Base-by-base conservation (phyloP, 352 stramenopile species). In the Globisporangium paddicum region DNA sequence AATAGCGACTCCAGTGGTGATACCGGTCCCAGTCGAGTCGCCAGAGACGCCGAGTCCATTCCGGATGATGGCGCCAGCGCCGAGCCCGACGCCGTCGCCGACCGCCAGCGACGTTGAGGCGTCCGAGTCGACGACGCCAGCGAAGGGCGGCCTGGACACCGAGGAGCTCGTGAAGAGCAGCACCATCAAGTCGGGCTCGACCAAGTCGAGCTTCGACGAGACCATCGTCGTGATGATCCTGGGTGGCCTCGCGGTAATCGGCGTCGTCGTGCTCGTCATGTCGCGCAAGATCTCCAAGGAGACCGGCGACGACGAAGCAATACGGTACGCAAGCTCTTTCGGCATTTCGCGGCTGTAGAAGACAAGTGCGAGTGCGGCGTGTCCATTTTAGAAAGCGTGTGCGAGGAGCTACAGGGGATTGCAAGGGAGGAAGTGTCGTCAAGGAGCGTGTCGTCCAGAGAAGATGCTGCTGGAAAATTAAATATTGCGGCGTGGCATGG, bases 151-250 rank as follows among this genome's bases (percentile, higher is more conserved):
- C 37, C 14, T 57, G 21, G 48, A 44, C 32, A 46, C 52, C 0
- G 38, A 66, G 2, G 49, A 61, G 23, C 25, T 66, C 14, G 40
- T 58, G 2, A 61, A 58, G 19, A 46, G 59, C 11, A 53, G 38
- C 7, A 64, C 38, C n/a, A 35, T 56, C 25, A 73, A 25, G 32
- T 73, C 67, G 0, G 60, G 58, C 10, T 60, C 80, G 6, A 1
- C 23, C 6, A 21, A n/a, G 2, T 25, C 35, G 7, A 30, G 10
- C 30, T 64, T 64, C 26, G 71, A 85, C 51, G 47, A 81, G 53
- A 78, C 70, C 26, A 64, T 91, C 28, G 68, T 89, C n/a, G 56
- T 86, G 26, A 60, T 72, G 26, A 87, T 87, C 44, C 55, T 92
- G 26, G 78, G 72, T 49, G 70, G 73, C 37, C 71, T 90, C n/a